Evolutionary conservation across 495 filamentous ascomycete genomes (phyloP).

Genomic region (Xylaria cubensis): DNA sequence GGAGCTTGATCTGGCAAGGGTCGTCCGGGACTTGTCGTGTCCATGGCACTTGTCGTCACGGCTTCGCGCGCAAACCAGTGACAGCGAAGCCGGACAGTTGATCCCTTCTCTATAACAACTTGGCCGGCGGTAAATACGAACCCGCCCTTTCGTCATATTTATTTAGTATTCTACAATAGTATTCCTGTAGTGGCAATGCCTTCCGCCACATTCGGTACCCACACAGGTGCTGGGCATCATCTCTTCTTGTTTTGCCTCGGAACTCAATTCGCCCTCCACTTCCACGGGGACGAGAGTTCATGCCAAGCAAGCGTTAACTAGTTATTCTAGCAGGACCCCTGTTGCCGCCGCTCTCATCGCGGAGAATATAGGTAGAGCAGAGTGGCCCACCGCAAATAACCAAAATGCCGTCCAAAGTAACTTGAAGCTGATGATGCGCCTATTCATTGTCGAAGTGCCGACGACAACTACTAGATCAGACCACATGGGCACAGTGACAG

Average conservation of each 20-base stretch:
- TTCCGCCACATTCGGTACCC: slow-evolving; percentile 13
- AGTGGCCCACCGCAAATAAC: background rate
- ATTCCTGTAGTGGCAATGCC: slow-evolving; percentile 24
- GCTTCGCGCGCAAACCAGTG: background rate
- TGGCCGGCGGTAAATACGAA: slow-evolving; percentile 19
- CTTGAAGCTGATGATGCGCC: background rate
- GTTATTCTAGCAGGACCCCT: background rate
- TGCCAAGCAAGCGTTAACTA: background rate
- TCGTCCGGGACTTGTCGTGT: background rate
- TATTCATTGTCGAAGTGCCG: background rate
- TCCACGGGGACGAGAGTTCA: slow-evolving; percentile 13
- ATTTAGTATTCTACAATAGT: slow-evolving; percentile 1
- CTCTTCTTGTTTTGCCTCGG: slow-evolving; percentile 11
- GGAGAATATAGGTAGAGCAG: background rate
- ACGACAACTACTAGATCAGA: background rate
- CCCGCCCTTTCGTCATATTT: slow-evolving; percentile 20
- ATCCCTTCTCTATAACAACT: background rate
- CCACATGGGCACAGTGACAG: background rate
- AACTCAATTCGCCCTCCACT: slow-evolving; percentile 6
- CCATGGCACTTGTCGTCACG: slow-evolving; percentile 3
- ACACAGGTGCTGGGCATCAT: background rate
- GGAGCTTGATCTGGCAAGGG: background rate
- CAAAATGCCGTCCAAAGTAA: background rate
- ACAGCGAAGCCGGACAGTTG: slow-evolving; percentile 7
- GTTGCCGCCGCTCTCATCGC: background rate